Evolutionary conservation across 2,329 filamentous ascomycete genomes (phyloP).

Genomic region (Blastomyces parvus): DNA sequence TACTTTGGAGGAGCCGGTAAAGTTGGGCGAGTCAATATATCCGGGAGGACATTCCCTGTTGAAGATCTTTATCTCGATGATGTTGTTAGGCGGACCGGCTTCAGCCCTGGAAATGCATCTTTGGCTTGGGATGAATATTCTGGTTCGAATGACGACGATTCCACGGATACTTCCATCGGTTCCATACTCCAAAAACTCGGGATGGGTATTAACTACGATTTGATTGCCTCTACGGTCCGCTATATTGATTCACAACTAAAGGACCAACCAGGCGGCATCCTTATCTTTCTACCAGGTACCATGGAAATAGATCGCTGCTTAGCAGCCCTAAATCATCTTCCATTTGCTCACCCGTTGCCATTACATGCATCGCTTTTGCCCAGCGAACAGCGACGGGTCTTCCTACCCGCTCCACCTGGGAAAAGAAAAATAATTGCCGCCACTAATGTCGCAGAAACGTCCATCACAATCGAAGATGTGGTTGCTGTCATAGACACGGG

Average conservation of each 20-base stretch:
- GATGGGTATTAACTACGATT: constrained; percentile 81
- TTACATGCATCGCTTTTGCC: constrained; percentile 88
- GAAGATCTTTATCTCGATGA: constrained; percentile 86
- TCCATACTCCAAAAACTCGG: constrained; percentile 64
- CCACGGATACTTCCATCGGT: constrained; percentile 43
- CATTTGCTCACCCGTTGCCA: constrained; percentile 67
- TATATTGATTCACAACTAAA: constrained; percentile 71
- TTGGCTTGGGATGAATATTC: constrained; percentile 26
- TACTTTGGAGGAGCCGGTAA: constrained; percentile 67
- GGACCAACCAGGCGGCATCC: constrained; percentile 67
- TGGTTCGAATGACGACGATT: constrained; percentile 37
- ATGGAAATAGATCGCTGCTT: constrained; percentile 82
- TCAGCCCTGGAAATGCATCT: constrained; percentile 40
- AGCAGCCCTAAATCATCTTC: constrained; percentile 54
- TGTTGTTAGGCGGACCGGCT: constrained; percentile 69
- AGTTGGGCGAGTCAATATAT: constrained; percentile 77
- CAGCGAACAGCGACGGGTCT: constrained; percentile 78
- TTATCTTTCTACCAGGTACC: constrained; percentile 92
- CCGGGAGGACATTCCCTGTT: constrained; percentile 81
- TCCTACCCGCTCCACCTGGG: constrained; percentile 62
- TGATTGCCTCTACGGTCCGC: constrained; percentile 70
- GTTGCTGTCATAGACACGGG: constrained; percentile 93
- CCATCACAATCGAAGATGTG: constrained; percentile 96
- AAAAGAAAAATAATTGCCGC: constrained; percentile 89
- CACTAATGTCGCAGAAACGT: constrained; percentile 96